Base-by-base conservation (phyloP, 805 yeast species). In the Saccharomyces eubayanus region DNA sequence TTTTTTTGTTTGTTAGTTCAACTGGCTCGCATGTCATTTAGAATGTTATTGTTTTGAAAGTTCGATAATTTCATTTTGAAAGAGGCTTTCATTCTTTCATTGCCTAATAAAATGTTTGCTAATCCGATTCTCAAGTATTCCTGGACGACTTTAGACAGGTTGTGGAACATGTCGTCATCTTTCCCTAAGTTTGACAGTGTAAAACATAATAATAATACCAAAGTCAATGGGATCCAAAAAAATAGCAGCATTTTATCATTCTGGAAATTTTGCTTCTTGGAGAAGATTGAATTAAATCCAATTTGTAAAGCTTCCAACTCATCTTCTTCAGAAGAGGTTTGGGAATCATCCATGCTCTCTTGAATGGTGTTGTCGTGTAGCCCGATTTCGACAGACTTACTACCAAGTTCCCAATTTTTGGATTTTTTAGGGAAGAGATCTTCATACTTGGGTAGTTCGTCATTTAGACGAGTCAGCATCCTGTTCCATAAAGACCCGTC, bases 181-280 rank as follows among this genome's bases (percentile, higher is more conserved):
- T 65, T 63, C 6, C 77, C 76, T 29, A 72, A 65, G 43, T 64
- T 69, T 54, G 65, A 65, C 29, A 73, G 57, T 3, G 78, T 67
- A 52, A 78, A 73, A 59, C 77, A 74, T 6, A 82, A 71, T 2
- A 82, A 72, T 16, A 84, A 69, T 31, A 87, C 66, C 21, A 84
- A 60, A 51, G 89, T 71, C 41, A 87, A 77, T 12, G 97, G 97
- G 54, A 90, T 71, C 97, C 97, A 91, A 77, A 91, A 90, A 67
- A 91, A 88, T 56, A 89, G 72, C 58, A 91, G 75, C 88, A 89
- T 85, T 64, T 81, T 85, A 70, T 91, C 97, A 62, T 89, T 86
- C 61, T 71, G 72, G 54, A 79, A 72, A 50, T 74, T 76, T 60
- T 73, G 74, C 55, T 74, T 74, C 56, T 75, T 75, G 57, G 71